Evolutionary conservation across 1,284 basidiomycete species (phyloP).

Genomic region (Salmacisia buchloeana): DNA sequence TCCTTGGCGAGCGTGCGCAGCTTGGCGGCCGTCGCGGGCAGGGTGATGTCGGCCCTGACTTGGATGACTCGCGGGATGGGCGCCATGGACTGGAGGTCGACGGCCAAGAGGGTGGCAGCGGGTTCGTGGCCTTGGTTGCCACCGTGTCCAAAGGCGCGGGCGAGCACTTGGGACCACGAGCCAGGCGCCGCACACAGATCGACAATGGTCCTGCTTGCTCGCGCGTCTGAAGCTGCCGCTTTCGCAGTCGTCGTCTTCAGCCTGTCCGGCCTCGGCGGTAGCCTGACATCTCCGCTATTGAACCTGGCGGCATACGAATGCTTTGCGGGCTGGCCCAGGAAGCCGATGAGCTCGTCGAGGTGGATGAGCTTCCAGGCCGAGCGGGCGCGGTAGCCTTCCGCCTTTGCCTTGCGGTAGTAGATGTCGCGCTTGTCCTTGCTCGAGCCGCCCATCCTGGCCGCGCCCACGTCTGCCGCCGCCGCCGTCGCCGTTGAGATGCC

Average conservation of each 20-base stretch:
- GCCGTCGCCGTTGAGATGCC: too few species aligned
- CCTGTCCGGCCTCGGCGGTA: conserved; percentile 16
- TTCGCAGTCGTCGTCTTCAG: too few species aligned
- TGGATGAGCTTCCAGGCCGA: conserved; percentile 58
- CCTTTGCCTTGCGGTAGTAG: conserved; percentile 55
- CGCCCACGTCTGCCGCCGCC: neutral
- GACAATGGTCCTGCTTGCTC: conserved; percentile 51
- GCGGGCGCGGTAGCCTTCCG: conserved; percentile 56
- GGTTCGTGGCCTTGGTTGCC: too few species aligned
- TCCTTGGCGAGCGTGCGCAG: neutral
- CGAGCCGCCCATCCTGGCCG: conserved; percentile 40
- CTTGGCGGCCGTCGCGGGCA: conserved; percentile 54
- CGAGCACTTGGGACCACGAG: conserved; percentile 52
- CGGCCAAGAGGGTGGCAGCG: conserved; percentile 55
- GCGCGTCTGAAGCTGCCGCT: neutral
- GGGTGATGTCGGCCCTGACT: conserved; percentile 59
- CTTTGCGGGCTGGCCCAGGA: conserved; percentile 44
- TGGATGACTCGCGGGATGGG: conserved; percentile 56
- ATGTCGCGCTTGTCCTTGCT: conserved; percentile 56
- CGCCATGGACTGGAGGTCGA: conserved; percentile 61
- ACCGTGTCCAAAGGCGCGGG: conserved; percentile 41
- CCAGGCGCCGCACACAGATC: conserved; percentile 61
- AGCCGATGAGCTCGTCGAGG: conserved; percentile 57
- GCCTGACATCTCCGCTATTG: too few species aligned
- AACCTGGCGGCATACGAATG: neutral